A percentile compares a stretch with the other conserved stretches of the same genome.
phyloP scores from a whole-genome alignment of 768 basidiomycete species.

The Lactifluus echinatus region DNA sequence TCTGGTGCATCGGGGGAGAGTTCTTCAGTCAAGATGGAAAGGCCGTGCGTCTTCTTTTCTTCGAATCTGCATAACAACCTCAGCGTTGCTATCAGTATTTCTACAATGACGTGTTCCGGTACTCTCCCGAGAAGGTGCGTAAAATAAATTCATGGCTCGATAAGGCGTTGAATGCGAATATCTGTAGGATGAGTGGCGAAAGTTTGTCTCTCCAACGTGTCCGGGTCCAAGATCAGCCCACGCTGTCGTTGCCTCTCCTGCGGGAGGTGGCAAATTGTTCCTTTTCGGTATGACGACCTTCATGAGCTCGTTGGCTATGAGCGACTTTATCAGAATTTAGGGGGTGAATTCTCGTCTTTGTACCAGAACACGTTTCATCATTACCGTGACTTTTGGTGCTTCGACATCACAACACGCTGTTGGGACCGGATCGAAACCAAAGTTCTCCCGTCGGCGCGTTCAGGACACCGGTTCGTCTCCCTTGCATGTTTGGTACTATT shows the following conservation, averaged over 20 bases:
- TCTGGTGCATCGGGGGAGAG: slow-evolving; percentile 83
- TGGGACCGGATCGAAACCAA: slow-evolving; percentile 93
- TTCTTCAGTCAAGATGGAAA: slow-evolving; percentile 82
- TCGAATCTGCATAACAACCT: not conserved
- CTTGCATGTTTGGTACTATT: not conserved
- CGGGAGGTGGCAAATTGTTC: slow-evolving; percentile 80
- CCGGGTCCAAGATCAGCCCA: slow-evolving; percentile 88
- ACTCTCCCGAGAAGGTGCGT: slow-evolving; percentile 69
- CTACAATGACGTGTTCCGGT: slow-evolving; percentile 83
- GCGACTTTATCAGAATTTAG: slow-evolving; percentile 27
- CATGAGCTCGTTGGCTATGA: not conserved
- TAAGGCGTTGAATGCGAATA: not conserved
- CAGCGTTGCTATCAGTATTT: slow-evolving; percentile 47
- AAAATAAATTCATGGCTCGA: not conserved
- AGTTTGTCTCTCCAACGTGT: slow-evolving; percentile 73
- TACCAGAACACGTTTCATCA: slow-evolving; percentile 82
- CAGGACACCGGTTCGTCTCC: slow-evolving; percentile 64
- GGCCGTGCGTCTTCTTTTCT: slow-evolving; percentile 41
- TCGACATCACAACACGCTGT: slow-evolving; percentile 65
- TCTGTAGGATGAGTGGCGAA: slow-evolving; percentile 76
- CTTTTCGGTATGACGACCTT: slow-evolving; percentile 49
- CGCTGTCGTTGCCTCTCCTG: slow-evolving; percentile 63
- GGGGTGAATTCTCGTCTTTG: slow-evolving; percentile 81
- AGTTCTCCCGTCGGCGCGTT: slow-evolving; percentile 66
- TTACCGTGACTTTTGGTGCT: slow-evolving; percentile 84